Base-by-base conservation (phyloP, 495 filamentous ascomycete species). In the Paragyromitra xinjiangensis region DNA sequence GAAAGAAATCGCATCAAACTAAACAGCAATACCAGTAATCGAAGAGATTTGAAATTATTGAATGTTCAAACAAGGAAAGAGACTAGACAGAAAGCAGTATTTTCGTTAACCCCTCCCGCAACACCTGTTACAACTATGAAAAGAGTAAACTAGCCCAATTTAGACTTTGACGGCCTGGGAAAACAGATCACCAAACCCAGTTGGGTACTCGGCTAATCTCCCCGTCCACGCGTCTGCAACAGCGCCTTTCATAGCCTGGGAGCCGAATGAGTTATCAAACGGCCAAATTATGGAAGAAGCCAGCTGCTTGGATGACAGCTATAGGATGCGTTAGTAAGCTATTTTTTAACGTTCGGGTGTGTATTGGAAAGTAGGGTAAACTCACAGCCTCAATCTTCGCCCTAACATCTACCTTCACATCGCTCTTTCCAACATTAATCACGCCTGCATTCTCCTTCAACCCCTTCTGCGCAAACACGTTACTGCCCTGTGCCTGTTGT, bases 71-170 rank as follows among this genome's bases (percentile, higher is more conserved):
- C 83, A 62, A 64, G 80, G 55, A 79, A 71, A 79, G 76, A 70
- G 70, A 64, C 55, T 51, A 73, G 81, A 82, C 78, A 82, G 69
- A 78, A 79, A 81, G 82, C 82, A 85, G 84, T 86, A 85, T 51
- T 48, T 61, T 59, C 16, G 44, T 64, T 64, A 62, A 64, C 22
- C 42, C 40, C 42, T 34, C 50, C 29, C 42, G 19, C 39, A 75
- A 75, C n/a, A 71, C 58, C 45, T 8, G 14, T 39, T 61, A 62
- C 16, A 34, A 5, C 39, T 16, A 12, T 39, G 55, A n/a, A n/a
- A 73, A 71, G 40, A 29, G 55, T 6, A 58, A 70, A 19, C 14
- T 51, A 53, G 0, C 39, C 29, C 59, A 68, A 56, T 39, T 34
- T 78, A 73, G 12, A 39, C 56, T 37, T 40, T 56, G 11, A 72